Evolutionary conservation across 1,284 basidiomycete species (phyloP).

Genomic region (Ganoderma lingzhi): DNA sequence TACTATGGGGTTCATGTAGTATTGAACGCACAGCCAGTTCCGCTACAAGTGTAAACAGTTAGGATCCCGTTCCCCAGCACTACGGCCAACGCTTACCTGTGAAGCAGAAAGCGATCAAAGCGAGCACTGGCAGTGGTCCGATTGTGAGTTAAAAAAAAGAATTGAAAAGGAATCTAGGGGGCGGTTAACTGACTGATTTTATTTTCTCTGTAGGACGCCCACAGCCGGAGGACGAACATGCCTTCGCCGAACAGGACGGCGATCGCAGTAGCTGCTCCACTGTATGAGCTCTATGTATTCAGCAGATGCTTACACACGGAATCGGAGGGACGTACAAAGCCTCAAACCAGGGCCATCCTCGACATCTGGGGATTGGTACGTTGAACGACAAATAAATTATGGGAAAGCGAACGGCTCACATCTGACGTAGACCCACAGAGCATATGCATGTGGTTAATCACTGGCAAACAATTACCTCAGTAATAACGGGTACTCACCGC

Average conservation of each 20-base stretch:
- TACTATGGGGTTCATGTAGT: not conserved
- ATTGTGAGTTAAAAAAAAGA: not conserved
- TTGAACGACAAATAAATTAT: not conserved
- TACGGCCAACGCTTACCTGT: conserved; percentile 1
- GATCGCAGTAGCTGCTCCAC: conserved; percentile 8
- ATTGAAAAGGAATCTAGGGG: no score
- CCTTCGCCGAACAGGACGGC: conserved; percentile 17
- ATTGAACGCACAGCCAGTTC: not conserved
- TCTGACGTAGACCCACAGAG: not conserved
- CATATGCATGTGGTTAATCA: not conserved
- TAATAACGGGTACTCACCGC: not conserved
- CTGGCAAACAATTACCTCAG: not conserved
- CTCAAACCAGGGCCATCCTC: conserved; percentile 18
- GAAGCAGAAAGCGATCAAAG: conserved; percentile 14
- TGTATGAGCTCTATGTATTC: not conserved
- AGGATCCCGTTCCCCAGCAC: not conserved
- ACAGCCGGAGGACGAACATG: conserved; percentile 17
- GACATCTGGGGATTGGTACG: conserved; percentile 11
- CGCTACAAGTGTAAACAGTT: not conserved
- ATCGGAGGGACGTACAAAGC: conserved; percentile 7
- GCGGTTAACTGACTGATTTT: conserved; percentile 2
- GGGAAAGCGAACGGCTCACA: not conserved
- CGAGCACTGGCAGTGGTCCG: not conserved
- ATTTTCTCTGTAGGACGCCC: conserved; percentile 15
- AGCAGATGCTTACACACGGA: not conserved